These are phyloP conservation scores for Aspergillus eucalypticola DNA, from an alignment of 2,329 filamentous ascomycete species.

Conservation along the genomic window DNA sequence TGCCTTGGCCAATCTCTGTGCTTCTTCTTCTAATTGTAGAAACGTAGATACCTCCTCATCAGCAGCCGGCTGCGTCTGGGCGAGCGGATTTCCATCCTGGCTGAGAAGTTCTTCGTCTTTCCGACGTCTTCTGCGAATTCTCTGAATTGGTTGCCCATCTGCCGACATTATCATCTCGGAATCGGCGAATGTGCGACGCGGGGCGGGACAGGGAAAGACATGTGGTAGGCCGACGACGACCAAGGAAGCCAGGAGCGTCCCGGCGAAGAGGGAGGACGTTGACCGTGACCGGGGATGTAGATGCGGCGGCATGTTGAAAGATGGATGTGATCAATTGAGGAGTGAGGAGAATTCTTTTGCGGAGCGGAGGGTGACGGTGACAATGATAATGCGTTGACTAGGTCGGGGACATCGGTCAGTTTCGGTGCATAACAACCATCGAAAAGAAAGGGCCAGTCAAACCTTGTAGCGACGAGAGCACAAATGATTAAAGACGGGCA, in stretches of 20 bases:
- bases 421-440: neutral
- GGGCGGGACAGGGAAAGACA: constrained; percentile 85
- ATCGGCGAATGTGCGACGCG: constrained; percentile 73
- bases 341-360: neutral
- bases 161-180: constrained; percentile 49
- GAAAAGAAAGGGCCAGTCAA: neutral
- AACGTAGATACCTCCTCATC: constrained; percentile 49
- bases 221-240: constrained; percentile 90
- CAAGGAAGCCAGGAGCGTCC: constrained; percentile 86
- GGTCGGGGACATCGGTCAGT: neutral
- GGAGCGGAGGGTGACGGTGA: neutral
- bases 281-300: constrained; percentile 91
- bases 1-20: constrained; percentile 42
- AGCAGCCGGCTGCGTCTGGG: constrained; percentile 20
- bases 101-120: constrained; percentile 29
- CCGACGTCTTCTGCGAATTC: constrained; percentile 38
- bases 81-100: constrained; percentile 17
- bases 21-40: constrained; percentile 44
- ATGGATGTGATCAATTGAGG: neutral
- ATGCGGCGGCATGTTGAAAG: constrained; percentile 69
- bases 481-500: neutral
- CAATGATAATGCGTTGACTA: neutral
- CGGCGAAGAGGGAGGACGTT: constrained; percentile 91
- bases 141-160: constrained; percentile 46
- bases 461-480: neutral